Evolutionary conservation across 257 asterid species (phyloP).

Genomic region (Gardenia jasminoides): DNA sequence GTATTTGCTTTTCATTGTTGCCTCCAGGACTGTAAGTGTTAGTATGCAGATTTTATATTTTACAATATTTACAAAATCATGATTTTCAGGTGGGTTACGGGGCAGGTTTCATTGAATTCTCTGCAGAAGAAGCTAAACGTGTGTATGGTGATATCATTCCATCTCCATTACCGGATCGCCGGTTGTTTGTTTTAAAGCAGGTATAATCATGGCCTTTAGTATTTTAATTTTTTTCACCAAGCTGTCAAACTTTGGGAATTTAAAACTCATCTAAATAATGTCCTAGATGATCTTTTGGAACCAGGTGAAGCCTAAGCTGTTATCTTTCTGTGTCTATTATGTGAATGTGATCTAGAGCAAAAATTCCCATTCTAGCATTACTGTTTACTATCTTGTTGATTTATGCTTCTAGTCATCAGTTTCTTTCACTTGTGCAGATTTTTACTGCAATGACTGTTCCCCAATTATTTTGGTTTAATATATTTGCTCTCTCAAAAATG

Average conservation of each 20-base stretch:
- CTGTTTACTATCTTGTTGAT: not conserved
- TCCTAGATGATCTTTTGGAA: conserved; percentile 1
- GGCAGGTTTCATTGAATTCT: conserved; percentile 86
- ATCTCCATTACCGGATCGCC: conserved; percentile 84
- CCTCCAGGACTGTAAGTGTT: conserved; percentile 8
- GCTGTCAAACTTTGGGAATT: not conserved
- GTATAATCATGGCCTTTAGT: conserved; percentile 27
- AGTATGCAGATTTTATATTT: conserved; percentile 6
- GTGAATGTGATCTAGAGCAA: not conserved
- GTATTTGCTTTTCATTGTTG: conserved; percentile 38
- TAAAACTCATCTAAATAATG: not conserved
- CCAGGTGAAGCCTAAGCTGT: not conserved
- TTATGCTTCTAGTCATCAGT: not conserved
- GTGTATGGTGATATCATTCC: conserved; percentile 95
- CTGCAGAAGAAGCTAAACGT: conserved; percentile 96
- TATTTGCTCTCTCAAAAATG: conserved; percentile 10
- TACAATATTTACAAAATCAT: conserved; percentile 16
- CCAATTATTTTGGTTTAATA: not conserved
- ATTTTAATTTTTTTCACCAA: not conserved
- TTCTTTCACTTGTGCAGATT: not conserved
- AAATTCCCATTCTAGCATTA: not conserved
- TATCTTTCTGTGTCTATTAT: not conserved
- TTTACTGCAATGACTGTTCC: not conserved
- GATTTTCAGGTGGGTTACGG: conserved; percentile 74
- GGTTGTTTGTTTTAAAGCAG: conserved; percentile 91